These are phyloP conservation scores for Ophiocordyceps camponoti-leonardi DNA, from an alignment of 2,329 filamentous ascomycete species.

Conservation along the genomic window DNA sequence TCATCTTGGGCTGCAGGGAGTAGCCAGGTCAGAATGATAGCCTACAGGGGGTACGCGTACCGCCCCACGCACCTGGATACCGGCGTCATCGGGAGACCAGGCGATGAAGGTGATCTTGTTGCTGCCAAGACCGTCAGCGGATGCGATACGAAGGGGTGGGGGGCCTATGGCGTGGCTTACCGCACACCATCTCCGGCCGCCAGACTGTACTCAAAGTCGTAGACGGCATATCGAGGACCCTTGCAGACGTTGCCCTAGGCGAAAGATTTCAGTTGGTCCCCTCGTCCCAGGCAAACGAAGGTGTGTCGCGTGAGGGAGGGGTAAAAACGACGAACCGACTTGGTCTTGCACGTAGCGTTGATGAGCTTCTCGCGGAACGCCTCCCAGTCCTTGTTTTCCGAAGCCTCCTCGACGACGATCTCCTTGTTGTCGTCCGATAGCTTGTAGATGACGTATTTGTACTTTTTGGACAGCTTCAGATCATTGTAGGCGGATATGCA, in stretches of 20 bases:
- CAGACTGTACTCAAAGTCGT: slow-evolving; percentile 66
- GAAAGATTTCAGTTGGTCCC: background rate
- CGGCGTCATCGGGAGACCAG: slow-evolving; percentile 69
- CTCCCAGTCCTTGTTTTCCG: slow-evolving; percentile 49
- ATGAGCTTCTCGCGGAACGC: slow-evolving; percentile 61
- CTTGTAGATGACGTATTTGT: slow-evolving; percentile 82
- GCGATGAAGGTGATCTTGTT: slow-evolving; percentile 67
- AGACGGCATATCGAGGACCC: slow-evolving; percentile 70
- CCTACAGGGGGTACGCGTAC: background rate
- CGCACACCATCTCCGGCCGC: slow-evolving; percentile 55
- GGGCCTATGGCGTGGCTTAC: slow-evolving; percentile 19
- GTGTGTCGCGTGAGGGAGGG: too few relatives aligned
- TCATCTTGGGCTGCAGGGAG: slow-evolving; percentile 56
- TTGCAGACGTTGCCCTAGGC: slow-evolving; percentile 38
- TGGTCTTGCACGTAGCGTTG: slow-evolving; percentile 55
- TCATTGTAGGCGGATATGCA: slow-evolving; percentile 62
- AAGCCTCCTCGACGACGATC: slow-evolving; percentile 65
- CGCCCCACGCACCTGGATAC: slow-evolving; percentile 41
- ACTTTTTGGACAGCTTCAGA: slow-evolving; percentile 65
- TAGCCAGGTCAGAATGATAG: background rate
- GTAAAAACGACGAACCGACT: slow-evolving; percentile 38
- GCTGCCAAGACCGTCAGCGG: slow-evolving; percentile 20
- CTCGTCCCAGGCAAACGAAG: background rate
- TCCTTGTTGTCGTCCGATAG: slow-evolving; percentile 68
- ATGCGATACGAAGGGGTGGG: slow-evolving; percentile 1